Percentiles rank a stretch among this genome's conserved stretches.
phyloP scores from a whole-genome alignment of 1,284 basidiomycete genomes.

The Austroboletus novae-zelandiae region DNA sequence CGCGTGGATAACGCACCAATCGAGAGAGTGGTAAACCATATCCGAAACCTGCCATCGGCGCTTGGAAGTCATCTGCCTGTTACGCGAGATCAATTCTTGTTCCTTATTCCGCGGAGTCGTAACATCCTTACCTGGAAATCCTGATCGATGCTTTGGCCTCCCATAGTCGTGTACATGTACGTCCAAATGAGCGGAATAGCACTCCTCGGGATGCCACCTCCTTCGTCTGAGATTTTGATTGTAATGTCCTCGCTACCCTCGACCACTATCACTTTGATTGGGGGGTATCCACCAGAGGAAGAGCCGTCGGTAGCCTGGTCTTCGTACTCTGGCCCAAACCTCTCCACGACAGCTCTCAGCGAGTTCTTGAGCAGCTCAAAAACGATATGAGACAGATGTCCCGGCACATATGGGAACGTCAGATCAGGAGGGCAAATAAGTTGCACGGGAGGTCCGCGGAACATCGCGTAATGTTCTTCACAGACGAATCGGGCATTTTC shows the following conservation, averaged over 20 bases:
- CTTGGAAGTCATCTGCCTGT: slow-evolving; percentile 75
- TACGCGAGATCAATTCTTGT: background rate
- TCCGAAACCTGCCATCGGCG: slow-evolving; percentile 97
- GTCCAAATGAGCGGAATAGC: slow-evolving; percentile 98
- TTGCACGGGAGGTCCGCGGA: slow-evolving; percentile 95
- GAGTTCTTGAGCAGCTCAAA: slow-evolving; percentile 99
- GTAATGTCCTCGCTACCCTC: slow-evolving; percentile 97
- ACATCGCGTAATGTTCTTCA: slow-evolving; percentile 96
- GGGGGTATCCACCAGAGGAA: slow-evolving; percentile 56
- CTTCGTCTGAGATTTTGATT: slow-evolving; percentile 97
- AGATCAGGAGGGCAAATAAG: slow-evolving; percentile 91
- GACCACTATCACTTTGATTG: slow-evolving; percentile 96
- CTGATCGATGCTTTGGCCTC: slow-evolving; percentile 82
- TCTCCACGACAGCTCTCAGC: slow-evolving; percentile 93
- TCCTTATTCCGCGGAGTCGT: slow-evolving; percentile 28
- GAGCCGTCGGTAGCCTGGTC: slow-evolving; percentile 32
- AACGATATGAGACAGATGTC: slow-evolving; percentile 93
- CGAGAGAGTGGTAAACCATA: slow-evolving; percentile 91
- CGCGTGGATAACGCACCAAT: slow-evolving; percentile 54
- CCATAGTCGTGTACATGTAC: slow-evolving; percentile 99
- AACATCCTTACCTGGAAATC: slow-evolving; percentile 69
- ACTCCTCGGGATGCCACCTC: slow-evolving; percentile 92
- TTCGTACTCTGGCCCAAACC: slow-evolving; percentile 83
- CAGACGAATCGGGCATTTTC: slow-evolving; percentile 98
- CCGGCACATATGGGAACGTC: slow-evolving; percentile 94